Evolutionary conservation across 176 grass and related monocot genomes (phyloP), one percentile per base, ranked within the genome.

Genomic region (Urochloa ruziziensis): DNA sequence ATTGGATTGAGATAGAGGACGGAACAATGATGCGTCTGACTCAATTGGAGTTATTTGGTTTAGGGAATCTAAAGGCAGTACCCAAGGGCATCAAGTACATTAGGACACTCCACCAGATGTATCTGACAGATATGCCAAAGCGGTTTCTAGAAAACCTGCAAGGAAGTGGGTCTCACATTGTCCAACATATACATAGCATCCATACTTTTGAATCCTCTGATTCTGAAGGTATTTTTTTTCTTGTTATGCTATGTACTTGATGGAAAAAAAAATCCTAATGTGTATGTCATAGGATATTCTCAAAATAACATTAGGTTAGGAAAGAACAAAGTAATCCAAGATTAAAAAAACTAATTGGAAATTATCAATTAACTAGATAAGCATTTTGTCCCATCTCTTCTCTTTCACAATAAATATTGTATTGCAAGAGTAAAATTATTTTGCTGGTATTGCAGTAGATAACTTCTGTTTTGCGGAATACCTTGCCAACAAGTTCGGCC

Each of bases 1-100:
- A 86, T 53, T 14, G 17, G 27, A 85, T 89, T 32, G 59, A 86
- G 63, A 89, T 86, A 61, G 44, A 89, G 36, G 82, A 86, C 35
- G 88, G 79, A 8, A 19, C 88, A 47, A 90, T 90, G 88, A 51
- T 17, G 34, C 17, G 36, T 34, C 78, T 90, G 27, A 33, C 51
- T 69, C 16, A 34, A 19, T 62, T 86, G 35, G 57, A 64, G 16
- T 44, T 90, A 42, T 4, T 13, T 44, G 72, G 72, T 52, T 62
- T 90, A 74, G 51, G 32, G 37, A 43, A 76, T 75, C 83, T 90
- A 18, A 86, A 82, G 49, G 33, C 12, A n/a, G 83, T 90, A 16
- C 88, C 83, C 1, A 28, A 36, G 23, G 88, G 60, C 36, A 70
- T 90, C 54, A 76, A 61, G 62, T 81, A 76, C 52, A 79, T 90